Evolutionary conservation across 2,329 filamentous ascomycete genomes (phyloP), one percentile per base, ranked within the genome.

Genomic region (Colletotrichum gloeosporioides): DNA sequence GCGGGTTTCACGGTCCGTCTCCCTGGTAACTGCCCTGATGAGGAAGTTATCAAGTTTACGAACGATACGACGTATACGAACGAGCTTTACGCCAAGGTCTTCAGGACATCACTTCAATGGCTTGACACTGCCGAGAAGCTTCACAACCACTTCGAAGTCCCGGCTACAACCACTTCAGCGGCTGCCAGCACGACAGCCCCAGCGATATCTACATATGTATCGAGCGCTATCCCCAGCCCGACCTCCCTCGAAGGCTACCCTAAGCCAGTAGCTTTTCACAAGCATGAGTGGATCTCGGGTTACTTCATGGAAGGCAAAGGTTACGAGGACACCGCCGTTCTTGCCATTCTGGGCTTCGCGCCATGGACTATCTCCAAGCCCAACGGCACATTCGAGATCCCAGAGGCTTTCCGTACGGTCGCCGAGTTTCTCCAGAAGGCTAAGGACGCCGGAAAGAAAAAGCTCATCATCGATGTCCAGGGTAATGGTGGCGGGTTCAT

Each of bases 381-480:
- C 0, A 69, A 76, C 29, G 65, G 25, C 10, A 71, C 66, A 16
- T 74, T 79, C 15, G 75, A 79, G 27, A 63, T 69, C 4, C 5
- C 53, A 2, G 72, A 79, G 25, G 82, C 81, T 63, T 70, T 75
- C 25, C 64, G 70, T 6, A 74, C 81, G 55, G 79, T 82, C n/a
- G 66, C 85, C 9, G 68, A 70, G 9, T 89, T 92, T 78, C 84
- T 93, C 18, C 82, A 85, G 0, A 83, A 85, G 55, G 87, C 87
- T 15, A 86, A 87, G 57, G 77, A 81, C 3, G 84, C 85, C 3
- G 86, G 87, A 3, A 92, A 92, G 80, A 90, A 85, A 3, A 92
- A 90, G 81, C 85, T 95, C 7, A 86, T 95, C 34, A 89, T 95
- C 75, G 93, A 95, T 77, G 80, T 94, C 8, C 88, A 90, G 6